Evolutionary conservation across 2,329 filamentous ascomycete genomes (phyloP), one percentile per base, ranked within the genome.

Genomic region (Fusarium nurragi): DNA sequence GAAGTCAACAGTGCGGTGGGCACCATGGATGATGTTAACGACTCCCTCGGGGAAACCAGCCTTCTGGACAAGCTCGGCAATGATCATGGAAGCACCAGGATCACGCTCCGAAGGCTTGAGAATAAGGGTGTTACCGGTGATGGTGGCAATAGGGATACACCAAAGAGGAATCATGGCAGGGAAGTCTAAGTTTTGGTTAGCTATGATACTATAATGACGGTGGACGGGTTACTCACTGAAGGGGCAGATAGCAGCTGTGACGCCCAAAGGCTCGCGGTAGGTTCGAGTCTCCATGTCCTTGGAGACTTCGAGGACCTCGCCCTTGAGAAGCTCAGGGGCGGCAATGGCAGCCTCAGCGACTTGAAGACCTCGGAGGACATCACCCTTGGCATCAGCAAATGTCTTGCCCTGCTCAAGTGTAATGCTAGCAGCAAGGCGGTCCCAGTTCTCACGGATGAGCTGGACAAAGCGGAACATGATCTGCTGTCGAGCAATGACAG

Each of bases 151-250:
- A 36, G 92, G 92, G 63, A 96, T 93, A 61, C 87, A 93, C 92
- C 92, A 96, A n/a, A 96, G 84, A 5, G 92, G 92, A 76, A 96
- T 95, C 92, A 96, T 96, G 71, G 92, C 92, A 39, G 92, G 92
- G 80, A 95, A 95, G 83, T 95, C 89, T 92, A 60, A 4, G 18
- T n/a, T 25, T 4, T 7, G n/a, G 43, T 71, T 54, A 70, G 62
- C 45, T 12, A 32, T 12, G 21, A 19, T 3, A 18, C 11, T 16
- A n/a, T 37, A n/a, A n/a, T 23, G 21, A 3, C 5, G 11, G 39
- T 18, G 18, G 19, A 22, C 14, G n/a, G 25, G 18, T 32, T 47
- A 80, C 88, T 77, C 76, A 92, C 89, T 95, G 76, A 95, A 95
- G 3, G 92, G 92, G 83, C 92, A 95, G 70, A 95, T 95, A 57